Percentiles rank a stretch among this genome's conserved stretches.
phyloP scores from a whole-genome alignment of 78 protist genomes.

The Dictyostelium citrinum region DNA sequence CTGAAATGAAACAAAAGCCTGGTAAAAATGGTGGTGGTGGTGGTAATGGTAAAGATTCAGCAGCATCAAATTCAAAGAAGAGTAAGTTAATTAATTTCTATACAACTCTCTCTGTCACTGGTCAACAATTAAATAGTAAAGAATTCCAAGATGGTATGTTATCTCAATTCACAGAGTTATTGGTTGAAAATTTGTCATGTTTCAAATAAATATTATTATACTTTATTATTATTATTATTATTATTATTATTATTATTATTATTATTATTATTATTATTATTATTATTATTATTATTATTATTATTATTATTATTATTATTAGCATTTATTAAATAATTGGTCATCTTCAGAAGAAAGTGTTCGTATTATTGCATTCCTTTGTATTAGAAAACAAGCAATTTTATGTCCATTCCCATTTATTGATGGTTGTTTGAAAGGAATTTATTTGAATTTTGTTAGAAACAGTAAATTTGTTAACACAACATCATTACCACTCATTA shows the following conservation, averaged over 20 bases:
- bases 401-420: constrained; percentile 81
- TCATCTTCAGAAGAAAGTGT: constrained; percentile 39
- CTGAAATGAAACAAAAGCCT: not conserved
- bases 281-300: not conserved
- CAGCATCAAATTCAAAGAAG: not conserved
- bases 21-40: not conserved
- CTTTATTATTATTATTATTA: too few species aligned
- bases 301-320: not conserved
- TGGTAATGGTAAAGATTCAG: not conserved
- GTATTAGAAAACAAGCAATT: constrained; percentile 70
- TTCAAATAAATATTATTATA: too few species aligned
- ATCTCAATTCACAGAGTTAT: not conserved
- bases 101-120: constrained; percentile 26
- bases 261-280: too few species aligned
- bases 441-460: constrained; percentile 86
- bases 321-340: constrained; percentile 67
- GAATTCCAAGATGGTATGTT: constrained; percentile 47
- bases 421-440: constrained; percentile 80
- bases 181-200: constrained; percentile 42
- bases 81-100: constrained; percentile 37
- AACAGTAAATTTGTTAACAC: not conserved
- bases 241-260: too few species aligned
- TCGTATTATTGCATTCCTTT: constrained; percentile 68
- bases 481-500: not conserved
- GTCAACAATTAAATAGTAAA: not conserved